A percentile compares a stretch with the other conserved stretches of the same genome.
Evolutionary conservation across 208 protist species (phyloP).

Genomic region (Zelonia costaricensis): DNA sequence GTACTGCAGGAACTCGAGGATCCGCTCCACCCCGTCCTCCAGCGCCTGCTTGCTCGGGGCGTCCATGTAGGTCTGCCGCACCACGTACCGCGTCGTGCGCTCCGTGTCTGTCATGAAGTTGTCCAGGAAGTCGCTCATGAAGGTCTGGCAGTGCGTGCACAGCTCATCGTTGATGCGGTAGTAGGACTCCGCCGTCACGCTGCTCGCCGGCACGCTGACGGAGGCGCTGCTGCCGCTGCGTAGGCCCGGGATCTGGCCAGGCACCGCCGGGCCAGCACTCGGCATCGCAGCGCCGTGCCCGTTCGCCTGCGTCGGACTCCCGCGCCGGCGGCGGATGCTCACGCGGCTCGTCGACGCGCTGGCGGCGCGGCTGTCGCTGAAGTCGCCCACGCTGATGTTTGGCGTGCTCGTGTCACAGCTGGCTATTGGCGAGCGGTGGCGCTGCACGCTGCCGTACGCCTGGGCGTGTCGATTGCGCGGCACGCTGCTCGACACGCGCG

Average conservation of each 20-base stretch:
- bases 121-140: slow-evolving; percentile 49
- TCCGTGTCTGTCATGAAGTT: slow-evolving; percentile 46
- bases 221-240: slow-evolving; percentile 11
- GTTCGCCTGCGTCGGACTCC: slow-evolving; percentile 30
- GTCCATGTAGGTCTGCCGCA: slow-evolving; percentile 56
- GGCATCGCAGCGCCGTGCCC: neutral
- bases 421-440: slow-evolving; percentile 2
- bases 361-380: neutral
- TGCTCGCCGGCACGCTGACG: slow-evolving; percentile 12
- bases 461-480: slow-evolving; percentile 25
- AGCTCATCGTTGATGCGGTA: slow-evolving; percentile 36
- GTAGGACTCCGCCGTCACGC: slow-evolving; percentile 26
- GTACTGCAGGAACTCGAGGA: slow-evolving; percentile 50
- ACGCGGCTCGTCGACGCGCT: slow-evolving; percentile 7
- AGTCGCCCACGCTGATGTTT: neutral
- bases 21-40: slow-evolving; percentile 38
- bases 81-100: slow-evolving; percentile 28
- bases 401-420: neutral
- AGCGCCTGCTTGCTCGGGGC: slow-evolving; percentile 42
- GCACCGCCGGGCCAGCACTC: neutral
- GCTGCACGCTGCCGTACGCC: slow-evolving; percentile 15
- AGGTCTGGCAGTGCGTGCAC: slow-evolving; percentile 33
- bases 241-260: slow-evolving; percentile 21
- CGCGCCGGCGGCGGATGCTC: slow-evolving; percentile 32
- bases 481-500: slow-evolving; percentile 27